These are phyloP conservation scores for Lathyrus oleraceus DNA, from an alignment of 306 rosid genomes.

Conservation along the genomic window DNA sequence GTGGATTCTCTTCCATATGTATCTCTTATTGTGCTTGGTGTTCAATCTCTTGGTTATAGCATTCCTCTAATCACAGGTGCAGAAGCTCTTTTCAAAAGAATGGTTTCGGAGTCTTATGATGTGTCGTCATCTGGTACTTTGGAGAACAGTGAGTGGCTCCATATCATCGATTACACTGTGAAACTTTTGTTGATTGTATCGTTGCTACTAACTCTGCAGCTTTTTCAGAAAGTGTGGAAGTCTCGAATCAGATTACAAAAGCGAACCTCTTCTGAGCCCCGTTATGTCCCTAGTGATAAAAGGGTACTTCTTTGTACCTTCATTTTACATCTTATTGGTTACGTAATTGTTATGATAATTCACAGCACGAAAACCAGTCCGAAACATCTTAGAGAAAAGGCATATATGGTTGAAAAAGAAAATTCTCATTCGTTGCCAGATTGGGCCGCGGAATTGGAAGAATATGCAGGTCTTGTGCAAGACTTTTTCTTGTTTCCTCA, in stretches of 20 bases:
- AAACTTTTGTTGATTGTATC: conserved; percentile 75
- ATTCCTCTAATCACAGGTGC: conserved; percentile 85
- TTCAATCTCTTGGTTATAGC: conserved; percentile 83
- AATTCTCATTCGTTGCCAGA: conserved; percentile 40
- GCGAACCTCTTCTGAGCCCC: conserved; percentile 59
- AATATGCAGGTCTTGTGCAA: conserved; percentile 83
- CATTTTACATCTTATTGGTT: conserved; percentile 61
- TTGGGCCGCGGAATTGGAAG: conserved; percentile 75
- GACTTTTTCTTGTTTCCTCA: conserved; percentile 92
- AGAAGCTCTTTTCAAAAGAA: conserved; percentile 74
- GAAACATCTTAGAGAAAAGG: conserved; percentile 41
- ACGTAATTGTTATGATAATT: conserved; percentile 51
- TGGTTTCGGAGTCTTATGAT: conserved; percentile 51
- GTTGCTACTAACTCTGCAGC: conserved; percentile 71
- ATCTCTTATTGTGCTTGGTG: conserved; percentile 78
- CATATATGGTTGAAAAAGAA: conserved; percentile 26
- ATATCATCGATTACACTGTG: conserved; percentile 66
- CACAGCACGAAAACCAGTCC: conserved; percentile 48
- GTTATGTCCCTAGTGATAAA: conserved; percentile 68
- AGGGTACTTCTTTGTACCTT: conserved; percentile 56
- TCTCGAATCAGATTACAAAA: conserved; percentile 68
- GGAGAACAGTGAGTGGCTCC: conserved; percentile 57
- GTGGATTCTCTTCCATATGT: conserved; percentile 66
- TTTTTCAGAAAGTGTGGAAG: conserved; percentile 93
- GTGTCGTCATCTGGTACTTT: conserved; percentile 51